These are phyloP conservation scores for Flammula alnicola DNA, from an alignment of 1,284 basidiomycete species.

Conservation along the genomic window DNA sequence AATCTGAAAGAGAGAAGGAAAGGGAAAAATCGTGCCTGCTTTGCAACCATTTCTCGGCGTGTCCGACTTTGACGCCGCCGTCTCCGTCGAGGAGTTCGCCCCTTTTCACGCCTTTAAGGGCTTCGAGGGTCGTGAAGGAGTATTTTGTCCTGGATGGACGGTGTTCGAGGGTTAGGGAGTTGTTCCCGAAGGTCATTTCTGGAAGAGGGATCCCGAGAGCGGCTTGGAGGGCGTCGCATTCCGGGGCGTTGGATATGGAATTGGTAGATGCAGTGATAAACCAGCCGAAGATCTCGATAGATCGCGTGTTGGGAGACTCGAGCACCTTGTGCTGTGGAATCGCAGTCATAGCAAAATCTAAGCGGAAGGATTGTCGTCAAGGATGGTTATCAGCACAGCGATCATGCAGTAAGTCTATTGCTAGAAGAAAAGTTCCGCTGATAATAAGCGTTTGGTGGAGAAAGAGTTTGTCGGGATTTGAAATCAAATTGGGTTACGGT, in stretches of 20 bases:
- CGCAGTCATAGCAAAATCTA: constrained; percentile 20
- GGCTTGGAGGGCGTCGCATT: constrained; percentile 71
- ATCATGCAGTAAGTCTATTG: too few relatives aligned
- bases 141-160: constrained; percentile 66
- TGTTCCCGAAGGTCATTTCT: constrained; percentile 97
- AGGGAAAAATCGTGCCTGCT: constrained; percentile 65
- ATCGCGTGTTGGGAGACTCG: constrained; percentile 68
- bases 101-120: constrained; percentile 77
- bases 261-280: constrained; percentile 65
- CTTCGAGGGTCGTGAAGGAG: constrained; percentile 71
- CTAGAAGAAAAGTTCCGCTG: too few relatives aligned
- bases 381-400: too few relatives aligned
- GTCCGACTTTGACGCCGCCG: constrained; percentile 91
- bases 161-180: constrained; percentile 73
- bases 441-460: too few relatives aligned
- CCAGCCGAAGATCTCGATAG: constrained; percentile 71
- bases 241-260: constrained; percentile 77
- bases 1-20: constrained; percentile 10
- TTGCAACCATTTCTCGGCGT: constrained; percentile 93
- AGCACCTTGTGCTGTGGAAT: constrained; percentile 65
- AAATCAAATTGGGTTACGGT: too few relatives aligned
- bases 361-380: too few relatives aligned
- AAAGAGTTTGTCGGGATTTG: constrained; percentile 33
- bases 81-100: constrained; percentile 80
- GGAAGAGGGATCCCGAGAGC: constrained; percentile 81